Conservation (phyloP, 2,329 filamentous ascomycete species). For the Setomelanomma holmii region DNA sequence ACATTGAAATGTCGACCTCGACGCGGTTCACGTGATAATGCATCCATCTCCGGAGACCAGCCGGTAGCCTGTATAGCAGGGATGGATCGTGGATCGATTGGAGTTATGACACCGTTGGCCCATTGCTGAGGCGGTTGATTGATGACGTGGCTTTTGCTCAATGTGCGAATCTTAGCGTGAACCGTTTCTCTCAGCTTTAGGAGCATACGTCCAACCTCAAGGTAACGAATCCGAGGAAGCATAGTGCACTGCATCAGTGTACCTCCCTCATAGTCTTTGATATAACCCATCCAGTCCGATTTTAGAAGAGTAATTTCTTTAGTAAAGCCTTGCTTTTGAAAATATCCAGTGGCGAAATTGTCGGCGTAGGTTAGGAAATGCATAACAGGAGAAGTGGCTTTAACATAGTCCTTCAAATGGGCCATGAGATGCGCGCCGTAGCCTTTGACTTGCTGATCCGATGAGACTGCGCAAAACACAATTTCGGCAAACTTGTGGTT, state of each 20-base stretch:
- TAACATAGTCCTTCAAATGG: slow-evolving; percentile 97
- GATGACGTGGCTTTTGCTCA: slow-evolving; percentile 85
- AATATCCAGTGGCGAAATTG: slow-evolving; percentile 98
- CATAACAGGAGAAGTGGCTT: slow-evolving; percentile 95
- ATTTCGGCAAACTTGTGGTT: slow-evolving; percentile 95
- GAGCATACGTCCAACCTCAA: slow-evolving; percentile 91
- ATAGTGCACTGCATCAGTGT: slow-evolving; percentile 99
- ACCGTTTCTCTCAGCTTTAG: slow-evolving; percentile 97
- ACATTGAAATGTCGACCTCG: slow-evolving; percentile 97
- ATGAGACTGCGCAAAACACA: slow-evolving; percentile 97
- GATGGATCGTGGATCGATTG: slow-evolving; percentile 85
- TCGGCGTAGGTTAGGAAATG: slow-evolving; percentile 98
- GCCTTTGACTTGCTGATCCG: slow-evolving; percentile 97
- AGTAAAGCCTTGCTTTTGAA: slow-evolving; percentile 98
- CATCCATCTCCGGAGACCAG: slow-evolving; percentile 98
- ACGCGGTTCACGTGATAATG: slow-evolving; percentile 89
- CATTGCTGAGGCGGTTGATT: slow-evolving; percentile 86
- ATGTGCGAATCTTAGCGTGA: slow-evolving; percentile 91
- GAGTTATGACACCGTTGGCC: slow-evolving; percentile 69
- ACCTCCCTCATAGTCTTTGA: slow-evolving; percentile 98
- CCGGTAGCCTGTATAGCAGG: slow-evolving; percentile 87
- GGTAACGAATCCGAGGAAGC: slow-evolving; percentile 92
- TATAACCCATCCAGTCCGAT: slow-evolving; percentile 97
- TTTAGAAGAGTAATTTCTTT: slow-evolving; percentile 95
- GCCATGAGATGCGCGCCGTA: slow-evolving; percentile 99